These are phyloP conservation scores for Capronia coronata DNA, from an alignment of 2,329 filamentous ascomycete species.

Conservation along the genomic window DNA sequence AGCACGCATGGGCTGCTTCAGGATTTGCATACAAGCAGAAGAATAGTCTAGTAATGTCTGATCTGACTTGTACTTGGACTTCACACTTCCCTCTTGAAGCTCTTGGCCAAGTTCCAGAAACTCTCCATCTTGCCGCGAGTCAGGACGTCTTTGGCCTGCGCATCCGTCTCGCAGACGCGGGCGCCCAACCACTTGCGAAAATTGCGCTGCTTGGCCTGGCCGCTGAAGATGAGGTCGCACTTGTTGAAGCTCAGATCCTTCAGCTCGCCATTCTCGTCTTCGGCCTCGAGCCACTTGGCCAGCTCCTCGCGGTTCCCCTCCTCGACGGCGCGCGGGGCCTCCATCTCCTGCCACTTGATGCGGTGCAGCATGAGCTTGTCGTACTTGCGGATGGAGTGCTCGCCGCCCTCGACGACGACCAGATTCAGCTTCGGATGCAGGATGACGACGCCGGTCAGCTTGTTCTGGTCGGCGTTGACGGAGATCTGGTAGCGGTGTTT, in stretches of 20 bases:
- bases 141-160: constrained; percentile 75
- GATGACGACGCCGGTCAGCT: constrained; percentile 81
- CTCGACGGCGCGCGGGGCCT: constrained; percentile 54
- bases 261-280: constrained; percentile 66
- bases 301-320: constrained; percentile 57
- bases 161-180: constrained; percentile 87
- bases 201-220: constrained; percentile 69
- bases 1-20: no score
- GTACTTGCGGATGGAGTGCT: constrained; percentile 74
- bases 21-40: no score
- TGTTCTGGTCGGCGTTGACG: constrained; percentile 83
- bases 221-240: constrained; percentile 82
- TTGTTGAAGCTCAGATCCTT: constrained; percentile 78
- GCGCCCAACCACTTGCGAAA: constrained; percentile 81
- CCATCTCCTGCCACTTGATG: constrained; percentile 91
- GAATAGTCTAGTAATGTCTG: no score
- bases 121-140: constrained; percentile 83
- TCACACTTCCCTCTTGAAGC: constrained; percentile 35
- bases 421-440: constrained; percentile 85
- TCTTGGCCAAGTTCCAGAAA: constrained; percentile 89
- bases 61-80: no score
- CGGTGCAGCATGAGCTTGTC: constrained; percentile 90
- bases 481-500: constrained; percentile 90
- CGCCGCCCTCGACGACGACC: constrained; percentile 84
- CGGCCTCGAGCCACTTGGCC: constrained; percentile 67